Evolutionary conservation across 176 grass and related monocot species (phyloP), one percentile per base, ranked within the genome.

Genomic region (Triticum monococcum): DNA sequence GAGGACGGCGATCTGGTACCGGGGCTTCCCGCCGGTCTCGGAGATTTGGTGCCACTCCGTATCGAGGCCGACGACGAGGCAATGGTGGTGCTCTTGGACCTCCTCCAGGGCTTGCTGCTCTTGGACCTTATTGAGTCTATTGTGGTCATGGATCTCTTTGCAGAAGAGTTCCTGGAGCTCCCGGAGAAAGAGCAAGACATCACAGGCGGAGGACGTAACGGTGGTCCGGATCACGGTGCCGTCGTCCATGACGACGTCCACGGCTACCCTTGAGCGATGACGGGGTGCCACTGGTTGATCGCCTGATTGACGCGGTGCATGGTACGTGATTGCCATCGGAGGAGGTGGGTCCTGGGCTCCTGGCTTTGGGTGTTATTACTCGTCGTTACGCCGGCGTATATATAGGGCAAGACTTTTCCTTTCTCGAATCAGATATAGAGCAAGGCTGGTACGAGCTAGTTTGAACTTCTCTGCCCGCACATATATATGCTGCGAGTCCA

Each of bases 51-150:
- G 89, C 91, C 90, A 97, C 81, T 97, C 88, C 41, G 83, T 68
- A 77, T 97, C 92, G 38, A 97, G 72, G 31, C 92, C 95, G 40
- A 97, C 88, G 61, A 97, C 26, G 57, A 89, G 88, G 9, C 24
- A 28, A 2, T 41, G 71, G 0, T 14, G 25, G 40, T 46, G 31
- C 40, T 74, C 1, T 7, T 56, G 46, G 46, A 16, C 46, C 64
- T 31, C 32, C 0, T 69, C 67, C 67, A 7, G 17, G 67, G 8
- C 5, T 4, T 46, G 66, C 20, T n/a, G 20, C 35, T 71, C 9
- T 2, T 22, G 36, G 1, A 10, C 1, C 36, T 73, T 73, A 0
- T 7, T 62, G 45, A 88, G 89, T 3, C 20, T 22, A 1, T 35
- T 12, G 40, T 64, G 32, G 6, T 43, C 43, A 16, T 37, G 67